Percentiles rank a stretch among this genome's conserved stretches.
These are phyloP conservation scores for Sarocladium oryzae DNA, from an alignment of 2,329 filamentous ascomycete species.

Conservation along the genomic window DNA sequence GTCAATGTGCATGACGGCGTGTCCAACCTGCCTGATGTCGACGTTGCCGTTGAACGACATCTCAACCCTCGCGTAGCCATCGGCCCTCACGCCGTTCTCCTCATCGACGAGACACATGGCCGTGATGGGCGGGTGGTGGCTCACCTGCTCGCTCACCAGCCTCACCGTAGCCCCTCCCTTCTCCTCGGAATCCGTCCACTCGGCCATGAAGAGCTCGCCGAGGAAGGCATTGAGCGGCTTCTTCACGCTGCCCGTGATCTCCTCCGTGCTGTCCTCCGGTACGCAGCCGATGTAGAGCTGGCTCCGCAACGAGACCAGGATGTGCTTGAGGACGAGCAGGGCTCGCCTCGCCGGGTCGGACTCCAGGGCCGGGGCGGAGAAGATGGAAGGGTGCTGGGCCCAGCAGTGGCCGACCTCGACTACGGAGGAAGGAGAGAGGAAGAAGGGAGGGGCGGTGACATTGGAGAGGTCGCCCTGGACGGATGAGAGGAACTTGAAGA, in stretches of 20 bases:
- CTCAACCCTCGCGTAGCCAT: conserved; percentile 46
- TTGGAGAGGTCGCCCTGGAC: conserved; percentile 45
- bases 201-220: conserved; percentile 42
- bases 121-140: conserved; percentile 47
- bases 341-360: conserved; percentile 33
- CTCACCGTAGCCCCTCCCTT: conserved; percentile 22
- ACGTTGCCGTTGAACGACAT: conserved; percentile 44
- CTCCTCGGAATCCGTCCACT: conserved; percentile 25
- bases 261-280: background rate
- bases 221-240: conserved; percentile 49
- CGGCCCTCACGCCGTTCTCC: conserved; percentile 36
- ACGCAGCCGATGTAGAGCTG: conserved; percentile 37
- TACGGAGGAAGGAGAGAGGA: conserved; percentile 41
- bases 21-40: conserved; percentile 43
- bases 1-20: conserved; percentile 43
- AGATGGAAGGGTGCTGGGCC: conserved; percentile 40
- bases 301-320: conserved; percentile 38
- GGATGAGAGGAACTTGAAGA: conserved; percentile 10
- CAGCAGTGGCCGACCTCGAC: conserved; percentile 46
- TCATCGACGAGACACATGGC: conserved; percentile 42
- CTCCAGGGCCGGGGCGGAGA: conserved; percentile 40
- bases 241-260: conserved; percentile 36
- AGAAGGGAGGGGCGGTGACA: conserved; percentile 43
- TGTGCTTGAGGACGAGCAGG: conserved; percentile 40
- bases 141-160: conserved; percentile 38